Conservation (phyloP, 2,329 filamentous ascomycete genomes). For the Xenosphaeropsis pyriputrescens region DNA sequence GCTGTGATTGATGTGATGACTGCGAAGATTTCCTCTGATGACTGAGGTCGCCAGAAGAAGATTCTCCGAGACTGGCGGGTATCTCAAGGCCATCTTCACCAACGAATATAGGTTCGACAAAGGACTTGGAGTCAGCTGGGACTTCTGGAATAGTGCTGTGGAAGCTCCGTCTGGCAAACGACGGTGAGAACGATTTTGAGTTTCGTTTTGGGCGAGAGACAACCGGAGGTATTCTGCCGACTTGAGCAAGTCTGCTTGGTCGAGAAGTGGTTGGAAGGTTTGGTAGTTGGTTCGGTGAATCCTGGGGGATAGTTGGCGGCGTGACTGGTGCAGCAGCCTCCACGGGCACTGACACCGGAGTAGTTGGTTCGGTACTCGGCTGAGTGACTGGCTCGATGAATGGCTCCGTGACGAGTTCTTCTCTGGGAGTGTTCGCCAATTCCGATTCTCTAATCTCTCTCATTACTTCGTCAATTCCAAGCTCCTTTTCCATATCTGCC, state of each 20-base stretch:
- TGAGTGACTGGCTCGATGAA: no score
- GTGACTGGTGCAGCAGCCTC: neutral
- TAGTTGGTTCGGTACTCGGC: no score
- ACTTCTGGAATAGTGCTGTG: slow-evolving; percentile 5
- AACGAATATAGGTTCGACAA: neutral
- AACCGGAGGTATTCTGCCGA: slow-evolving; percentile 77
- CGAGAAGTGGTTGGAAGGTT: slow-evolving; percentile 4
- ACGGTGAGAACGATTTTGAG: slow-evolving; percentile 72
- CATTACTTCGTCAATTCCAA: slow-evolving; percentile 30
- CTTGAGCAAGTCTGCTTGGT: slow-evolving; percentile 58
- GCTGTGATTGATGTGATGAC: neutral
- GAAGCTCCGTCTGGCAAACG: slow-evolving; percentile 48
- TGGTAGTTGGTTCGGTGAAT: slow-evolving; percentile 2
- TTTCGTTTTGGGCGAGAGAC: slow-evolving; percentile 55
- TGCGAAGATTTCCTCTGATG: neutral
- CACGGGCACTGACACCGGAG: neutral
- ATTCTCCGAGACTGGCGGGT: neutral
- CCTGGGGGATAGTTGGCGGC: slow-evolving; percentile 6
- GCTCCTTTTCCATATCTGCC: slow-evolving; percentile 9
- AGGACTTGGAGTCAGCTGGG: neutral
- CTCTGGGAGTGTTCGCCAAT: slow-evolving; percentile 9
- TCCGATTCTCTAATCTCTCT: slow-evolving; percentile 26
- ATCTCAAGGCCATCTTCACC: neutral
- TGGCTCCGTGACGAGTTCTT: neutral
- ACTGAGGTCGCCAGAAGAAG: neutral